Evolutionary conservation across 805 yeast species (phyloP).

Genomic region (Lipomyces chichibuensis): DNA sequence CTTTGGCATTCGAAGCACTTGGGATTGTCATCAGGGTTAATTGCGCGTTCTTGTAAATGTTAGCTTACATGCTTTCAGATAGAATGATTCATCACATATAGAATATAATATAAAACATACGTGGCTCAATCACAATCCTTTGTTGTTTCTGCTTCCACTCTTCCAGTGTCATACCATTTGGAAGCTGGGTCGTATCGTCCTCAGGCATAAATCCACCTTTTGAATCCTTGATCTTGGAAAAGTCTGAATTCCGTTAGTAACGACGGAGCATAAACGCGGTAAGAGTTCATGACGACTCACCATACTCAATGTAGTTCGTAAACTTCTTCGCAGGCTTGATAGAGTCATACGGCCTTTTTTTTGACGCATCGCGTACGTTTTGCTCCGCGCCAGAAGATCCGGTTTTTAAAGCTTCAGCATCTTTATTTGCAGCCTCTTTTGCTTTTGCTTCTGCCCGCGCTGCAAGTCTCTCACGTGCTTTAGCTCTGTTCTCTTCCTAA

Average conservation of each 20-base stretch:
- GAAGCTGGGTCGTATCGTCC: constrained; percentile 42
- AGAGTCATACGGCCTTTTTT: constrained; percentile 33
- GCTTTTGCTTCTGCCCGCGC: constrained; percentile 30
- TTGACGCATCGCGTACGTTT: constrained; percentile 29
- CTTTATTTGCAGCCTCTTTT: constrained; percentile 24
- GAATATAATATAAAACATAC: constrained; percentile 10
- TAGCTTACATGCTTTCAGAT: not conserved
- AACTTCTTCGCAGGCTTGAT: constrained; percentile 40
- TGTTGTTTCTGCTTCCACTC: constrained; percentile 60
- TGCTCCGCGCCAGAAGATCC: not conserved
- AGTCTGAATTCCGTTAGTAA: constrained; percentile 52
- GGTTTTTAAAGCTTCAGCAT: constrained; percentile 16
- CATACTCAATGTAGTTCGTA: constrained; percentile 48
- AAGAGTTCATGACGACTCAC: constrained; percentile 18
- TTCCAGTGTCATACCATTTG: constrained; percentile 48
- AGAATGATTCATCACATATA: not conserved
- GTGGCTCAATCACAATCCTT: constrained; percentile 37
- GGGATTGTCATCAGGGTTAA: constrained; percentile 73
- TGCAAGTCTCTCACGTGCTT: constrained; percentile 35
- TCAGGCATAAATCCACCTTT: constrained; percentile 79
- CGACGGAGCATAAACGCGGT: not conserved
- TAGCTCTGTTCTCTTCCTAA: constrained; percentile 35
- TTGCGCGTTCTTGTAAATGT: constrained; percentile 60
- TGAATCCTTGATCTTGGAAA: constrained; percentile 85
- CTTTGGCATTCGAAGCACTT: constrained; percentile 76